phyloP scores from a whole-genome alignment of 1,139 yeast species.

The Yamadazyma taylorii region DNA sequence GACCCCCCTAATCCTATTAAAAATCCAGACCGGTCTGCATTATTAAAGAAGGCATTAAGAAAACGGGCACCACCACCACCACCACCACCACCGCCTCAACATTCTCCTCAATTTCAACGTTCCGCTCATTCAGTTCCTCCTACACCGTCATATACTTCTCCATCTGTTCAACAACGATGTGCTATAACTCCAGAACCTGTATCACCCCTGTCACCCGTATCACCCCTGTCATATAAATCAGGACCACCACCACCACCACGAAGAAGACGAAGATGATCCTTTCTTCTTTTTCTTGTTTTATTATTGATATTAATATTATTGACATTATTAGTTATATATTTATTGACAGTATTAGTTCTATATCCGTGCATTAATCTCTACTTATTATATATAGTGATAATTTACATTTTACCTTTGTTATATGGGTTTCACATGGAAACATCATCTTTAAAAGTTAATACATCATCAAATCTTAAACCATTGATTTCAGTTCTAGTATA shows the following conservation, averaged over 20 bases:
- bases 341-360: too few relatives aligned
- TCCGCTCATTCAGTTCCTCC: conserved; percentile 5
- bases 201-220: conserved; percentile 1
- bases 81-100: conserved; percentile 28
- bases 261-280: conserved; percentile 12
- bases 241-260: conserved; percentile 19
- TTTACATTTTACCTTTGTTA: too few relatives aligned
- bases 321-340: too few relatives aligned
- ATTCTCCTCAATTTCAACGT: conserved; percentile 3
- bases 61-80: conserved; percentile 48
- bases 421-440: conserved; percentile 65
- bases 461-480: conserved; percentile 68
- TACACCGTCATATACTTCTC: conserved; percentile 7
- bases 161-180: conserved; percentile 2
- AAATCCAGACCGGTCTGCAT: conserved; percentile 15
- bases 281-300: not conserved
- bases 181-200: not conserved
- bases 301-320: too few relatives aligned
- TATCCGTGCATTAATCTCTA: too few relatives aligned
- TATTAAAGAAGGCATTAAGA: conserved; percentile 30
- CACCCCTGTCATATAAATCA: conserved; percentile 1
- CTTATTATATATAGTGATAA: not conserved
- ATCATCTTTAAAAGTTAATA: conserved; percentile 69
- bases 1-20: not conserved
- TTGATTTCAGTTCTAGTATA: conserved; percentile 61